Base-by-base conservation (phyloP, 139 green algal genomes). In the Tetraselmis striata region DNA sequence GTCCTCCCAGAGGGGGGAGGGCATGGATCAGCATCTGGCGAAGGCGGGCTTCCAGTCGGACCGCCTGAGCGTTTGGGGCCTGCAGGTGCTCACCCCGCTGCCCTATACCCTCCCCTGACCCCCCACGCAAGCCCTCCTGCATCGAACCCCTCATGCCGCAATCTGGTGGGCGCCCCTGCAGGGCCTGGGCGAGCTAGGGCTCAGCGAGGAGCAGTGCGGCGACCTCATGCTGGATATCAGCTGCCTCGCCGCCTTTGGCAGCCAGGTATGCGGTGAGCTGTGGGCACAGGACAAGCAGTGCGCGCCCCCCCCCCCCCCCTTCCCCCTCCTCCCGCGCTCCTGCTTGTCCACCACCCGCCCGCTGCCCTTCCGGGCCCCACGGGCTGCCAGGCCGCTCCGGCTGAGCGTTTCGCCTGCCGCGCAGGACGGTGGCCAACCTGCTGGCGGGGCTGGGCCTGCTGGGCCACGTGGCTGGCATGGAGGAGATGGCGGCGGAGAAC, bases 21-120 rank as follows among this genome's bases (percentile, higher is more conserved):
- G n/a, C n/a, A n/a, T n/a, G n/a, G n/a, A n/a, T n/a, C n/a, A n/a
- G n/a, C n/a, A n/a, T n/a, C n/a, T n/a, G n/a, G n/a, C n/a, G n/a
- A n/a, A n/a, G n/a, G n/a, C n/a, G 23, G 92, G 92, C 1, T 92
- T 90, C 59, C 78, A 89, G 0, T 84, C 83, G 1, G 91, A 95
- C 79, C 85, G 90, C 0, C 81, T 95, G 18, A 93, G 88, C 29
- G 87, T 93, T 1, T 95, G 91, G 92, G 86, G 27, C 0, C 31
- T 91, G 59, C 85, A 91, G 81, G 85, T 31, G 27, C 25, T 1
- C 30, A 79, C 23, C 5, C 31, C 59, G n/a, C n/a, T n/a, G n/a
- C n/a, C n/a, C n/a, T n/a, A n/a, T n/a, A n/a, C n/a, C n/a, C n/a
- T n/a, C n/a, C n/a, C n/a, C n/a, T n/a, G n/a, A 75, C 27, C 1